phyloP scores from a whole-genome alignment of 805 yeast genomes.

The Spathaspora boniae region DNA sequence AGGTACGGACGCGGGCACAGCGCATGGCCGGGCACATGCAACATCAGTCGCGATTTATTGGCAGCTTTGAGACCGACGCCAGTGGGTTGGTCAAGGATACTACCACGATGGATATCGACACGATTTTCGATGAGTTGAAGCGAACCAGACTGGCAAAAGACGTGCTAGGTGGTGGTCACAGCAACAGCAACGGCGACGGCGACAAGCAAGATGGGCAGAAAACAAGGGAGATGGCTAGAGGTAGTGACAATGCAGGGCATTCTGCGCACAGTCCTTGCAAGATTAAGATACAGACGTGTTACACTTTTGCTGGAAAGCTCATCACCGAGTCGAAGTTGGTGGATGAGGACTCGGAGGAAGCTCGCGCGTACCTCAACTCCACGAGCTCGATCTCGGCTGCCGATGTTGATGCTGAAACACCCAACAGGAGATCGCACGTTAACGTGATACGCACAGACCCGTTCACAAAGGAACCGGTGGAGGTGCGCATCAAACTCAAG shows the following conservation, averaged over 20 bases:
- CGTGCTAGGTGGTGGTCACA: not conserved
- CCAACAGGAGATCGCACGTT: constrained; percentile 24
- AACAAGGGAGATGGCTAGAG: constrained; percentile 1
- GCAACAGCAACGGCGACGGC: constrained; percentile 1
- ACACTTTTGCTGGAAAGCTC: constrained; percentile 86
- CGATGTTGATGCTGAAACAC: constrained; percentile 9
- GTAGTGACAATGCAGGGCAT: constrained; percentile 5
- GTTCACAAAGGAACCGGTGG: constrained; percentile 26
- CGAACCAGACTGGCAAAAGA: constrained; percentile 6
- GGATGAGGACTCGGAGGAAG: constrained; percentile 77
- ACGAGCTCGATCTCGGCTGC: constrained; percentile 31
- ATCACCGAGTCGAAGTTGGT: constrained; percentile 78
- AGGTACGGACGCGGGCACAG: constrained; percentile 68
- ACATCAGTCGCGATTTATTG: constrained; percentile 13
- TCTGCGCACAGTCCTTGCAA: constrained; percentile 37
- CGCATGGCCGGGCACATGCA: constrained; percentile 37
- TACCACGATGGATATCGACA: constrained; percentile 25
- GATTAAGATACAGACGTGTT: constrained; percentile 70
- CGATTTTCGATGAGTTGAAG: constrained; percentile 27
- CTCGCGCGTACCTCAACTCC: constrained; percentile 70
- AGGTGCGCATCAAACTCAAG: constrained; percentile 56
- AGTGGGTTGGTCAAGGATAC: constrained; percentile 13
- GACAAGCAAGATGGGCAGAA: constrained; percentile 1
- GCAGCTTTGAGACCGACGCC: constrained; percentile 9
- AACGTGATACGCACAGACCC: constrained; percentile 31